Conservation (phyloP, 345 rosid genomes). For the Populus euphratica region DNA sequence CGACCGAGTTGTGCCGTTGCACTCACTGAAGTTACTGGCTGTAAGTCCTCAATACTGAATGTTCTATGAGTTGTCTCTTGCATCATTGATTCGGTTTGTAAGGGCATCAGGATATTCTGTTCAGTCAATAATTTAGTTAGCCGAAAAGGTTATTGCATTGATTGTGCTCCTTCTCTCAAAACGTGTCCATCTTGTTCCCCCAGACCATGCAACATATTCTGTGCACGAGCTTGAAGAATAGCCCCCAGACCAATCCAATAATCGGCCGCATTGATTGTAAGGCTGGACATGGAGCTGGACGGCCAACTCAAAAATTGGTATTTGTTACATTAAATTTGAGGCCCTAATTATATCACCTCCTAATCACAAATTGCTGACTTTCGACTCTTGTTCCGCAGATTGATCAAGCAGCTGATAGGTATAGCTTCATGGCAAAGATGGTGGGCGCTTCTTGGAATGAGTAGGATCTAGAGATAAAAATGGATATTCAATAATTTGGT, state of each 20-base stretch:
- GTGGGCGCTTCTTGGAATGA: slow-evolving; percentile 62
- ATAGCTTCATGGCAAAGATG: slow-evolving; percentile 81
- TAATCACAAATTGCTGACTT: neutral
- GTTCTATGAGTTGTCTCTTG: neutral
- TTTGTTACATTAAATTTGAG: neutral
- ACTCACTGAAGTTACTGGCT: slow-evolving; percentile 78
- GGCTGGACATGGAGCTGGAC: slow-evolving; percentile 94
- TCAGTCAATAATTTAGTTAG: neutral
- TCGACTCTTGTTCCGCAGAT: slow-evolving; percentile 42
- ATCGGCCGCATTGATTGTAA: slow-evolving; percentile 82
- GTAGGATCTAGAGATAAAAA: slow-evolving; percentile 6
- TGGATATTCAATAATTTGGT: no score
- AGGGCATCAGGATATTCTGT: neutral
- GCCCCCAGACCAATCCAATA: slow-evolving; percentile 83
- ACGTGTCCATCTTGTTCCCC: neutral
- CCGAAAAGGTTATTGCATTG: neutral
- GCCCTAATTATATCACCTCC: neutral
- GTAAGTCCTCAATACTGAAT: slow-evolving; percentile 35
- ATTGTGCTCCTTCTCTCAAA: neutral
- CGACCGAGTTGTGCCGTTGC: slow-evolving; percentile 86
- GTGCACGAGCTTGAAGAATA: slow-evolving; percentile 61
- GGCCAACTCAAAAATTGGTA: slow-evolving; percentile 81
- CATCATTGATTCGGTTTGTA: neutral
- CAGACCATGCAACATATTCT: slow-evolving; percentile 87
- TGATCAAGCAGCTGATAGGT: slow-evolving; percentile 77